phyloP scores from a whole-genome alignment of 2,329 filamentous ascomycete genomes.

The Penicillium sp. region DNA sequence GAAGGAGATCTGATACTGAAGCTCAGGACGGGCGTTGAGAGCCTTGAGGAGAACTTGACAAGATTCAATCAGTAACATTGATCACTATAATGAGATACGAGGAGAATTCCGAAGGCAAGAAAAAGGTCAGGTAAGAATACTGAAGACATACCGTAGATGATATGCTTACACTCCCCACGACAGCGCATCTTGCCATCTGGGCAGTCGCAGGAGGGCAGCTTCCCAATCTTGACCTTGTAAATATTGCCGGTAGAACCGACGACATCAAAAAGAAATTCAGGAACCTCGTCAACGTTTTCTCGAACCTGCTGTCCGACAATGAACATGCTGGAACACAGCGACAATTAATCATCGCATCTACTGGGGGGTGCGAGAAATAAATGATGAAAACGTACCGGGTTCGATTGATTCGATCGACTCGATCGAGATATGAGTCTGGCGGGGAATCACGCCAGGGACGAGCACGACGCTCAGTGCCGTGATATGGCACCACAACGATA shows the following conservation, averaged over 20 bases:
- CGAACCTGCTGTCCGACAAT: conserved; percentile 56
- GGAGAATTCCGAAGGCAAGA: not conserved
- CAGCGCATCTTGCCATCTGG: conserved; percentile 59
- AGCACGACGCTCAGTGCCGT: conserved; percentile 43
- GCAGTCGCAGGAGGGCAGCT: conserved; percentile 59
- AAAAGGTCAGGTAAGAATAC: not conserved
- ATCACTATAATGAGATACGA: conserved; percentile 1
- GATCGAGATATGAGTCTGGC: conserved; percentile 52
- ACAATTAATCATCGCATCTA: not conserved
- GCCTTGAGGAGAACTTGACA: conserved; percentile 58
- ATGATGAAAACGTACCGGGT: conserved; percentile 36
- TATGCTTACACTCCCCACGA: conserved; percentile 62
- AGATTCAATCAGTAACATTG: conserved; percentile 25
- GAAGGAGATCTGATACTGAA: conserved; percentile 64
- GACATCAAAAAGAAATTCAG: conserved; percentile 58
- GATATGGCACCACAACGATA: conserved; percentile 11
- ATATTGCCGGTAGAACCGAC: conserved; percentile 66
- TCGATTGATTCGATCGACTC: conserved; percentile 53
- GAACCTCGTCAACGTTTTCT: conserved; percentile 50
- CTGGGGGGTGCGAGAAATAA: no score
- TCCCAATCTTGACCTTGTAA: conserved; percentile 60
- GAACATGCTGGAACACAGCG: conserved; percentile 53
- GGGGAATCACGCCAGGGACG: conserved; percentile 48
- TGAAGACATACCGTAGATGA: conserved; percentile 56
- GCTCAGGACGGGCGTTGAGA: conserved; percentile 58